These are phyloP conservation scores for Penicillium bialowiezense DNA, from an alignment of 495 filamentous ascomycete genomes.

Conservation along the genomic window DNA sequence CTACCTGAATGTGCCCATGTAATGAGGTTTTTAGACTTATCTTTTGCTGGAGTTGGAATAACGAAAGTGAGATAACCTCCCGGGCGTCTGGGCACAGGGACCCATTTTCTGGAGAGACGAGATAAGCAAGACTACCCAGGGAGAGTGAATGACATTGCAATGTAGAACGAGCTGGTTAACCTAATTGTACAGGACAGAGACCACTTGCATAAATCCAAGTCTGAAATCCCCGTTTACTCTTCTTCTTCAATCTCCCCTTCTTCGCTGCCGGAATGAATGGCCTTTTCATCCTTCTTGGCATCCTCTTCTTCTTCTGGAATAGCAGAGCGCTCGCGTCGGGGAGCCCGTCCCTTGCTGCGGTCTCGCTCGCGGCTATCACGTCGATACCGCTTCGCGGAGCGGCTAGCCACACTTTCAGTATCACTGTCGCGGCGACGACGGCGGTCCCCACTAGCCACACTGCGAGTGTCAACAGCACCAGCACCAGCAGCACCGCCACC, in stretches of 20 bases:
- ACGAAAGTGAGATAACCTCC: too few relatives aligned
- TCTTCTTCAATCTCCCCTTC: conserved; percentile 98
- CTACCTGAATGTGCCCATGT: too few relatives aligned
- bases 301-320: conserved; percentile 33
- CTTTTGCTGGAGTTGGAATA: too few relatives aligned
- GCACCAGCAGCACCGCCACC: conserved; percentile 56
- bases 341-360: conserved; percentile 58
- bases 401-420: conserved; percentile 64
- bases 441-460: conserved; percentile 56
- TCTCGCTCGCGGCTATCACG: conserved; percentile 45
- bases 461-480: conserved; percentile 66
- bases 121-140: too few relatives aligned
- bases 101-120: too few relatives aligned
- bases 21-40: too few relatives aligned
- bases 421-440: conserved; percentile 68
- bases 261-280: conserved; percentile 83
- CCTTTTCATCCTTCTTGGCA: conserved; percentile 60
- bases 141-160: conserved; percentile 1
- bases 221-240: conserved; percentile 26
- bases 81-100: too few relatives aligned
- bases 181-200: neutral
- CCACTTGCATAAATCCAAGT: conserved; percentile 2
- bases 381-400: conserved; percentile 48
- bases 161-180: conserved; percentile 1
- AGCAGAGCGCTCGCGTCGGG: conserved; percentile 56